Evolutionary conservation across 495 filamentous ascomycete species (phyloP).

Genomic region (Aspergillus avenaceus): DNA sequence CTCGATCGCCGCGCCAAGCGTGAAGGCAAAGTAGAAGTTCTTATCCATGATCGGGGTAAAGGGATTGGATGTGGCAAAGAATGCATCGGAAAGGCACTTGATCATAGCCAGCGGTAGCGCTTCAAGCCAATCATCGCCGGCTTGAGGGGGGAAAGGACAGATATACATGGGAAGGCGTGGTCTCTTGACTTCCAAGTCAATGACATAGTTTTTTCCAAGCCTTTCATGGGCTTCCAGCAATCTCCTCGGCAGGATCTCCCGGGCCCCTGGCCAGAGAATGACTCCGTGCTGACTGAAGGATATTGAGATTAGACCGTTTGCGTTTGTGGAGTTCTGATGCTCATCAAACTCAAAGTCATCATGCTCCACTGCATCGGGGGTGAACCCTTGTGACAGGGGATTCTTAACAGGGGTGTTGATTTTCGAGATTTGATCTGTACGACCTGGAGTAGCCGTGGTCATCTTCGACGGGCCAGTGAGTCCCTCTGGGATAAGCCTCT

Average conservation of each 20-base stretch:
- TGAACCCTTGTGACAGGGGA: conserved; percentile 21
- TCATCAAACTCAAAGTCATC: conserved; percentile 38
- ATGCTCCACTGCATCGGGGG: conserved; percentile 22
- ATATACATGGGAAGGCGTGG: conserved; percentile 39
- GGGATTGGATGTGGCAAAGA: conserved; percentile 42
- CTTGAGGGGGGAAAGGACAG: conserved; percentile 33
- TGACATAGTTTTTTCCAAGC: conserved; percentile 44
- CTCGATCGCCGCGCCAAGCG: conserved; percentile 40
- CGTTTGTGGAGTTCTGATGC: conserved; percentile 23
- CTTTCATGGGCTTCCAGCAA: conserved; percentile 33
- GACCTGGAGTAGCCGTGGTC: conserved; percentile 6
- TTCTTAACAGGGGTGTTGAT: conserved; percentile 4
- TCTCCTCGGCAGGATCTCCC: conserved; percentile 30
- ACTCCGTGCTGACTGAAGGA: conserved; percentile 49
- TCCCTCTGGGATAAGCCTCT: conserved; percentile 19
- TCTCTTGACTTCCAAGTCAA: conserved; percentile 39
- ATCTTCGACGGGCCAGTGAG: conserved; percentile 12
- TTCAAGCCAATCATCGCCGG: conserved; percentile 39
- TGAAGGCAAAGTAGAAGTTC: conserved; percentile 42
- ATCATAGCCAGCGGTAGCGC: conserved; percentile 37
- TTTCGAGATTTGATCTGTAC: conserved; percentile 13
- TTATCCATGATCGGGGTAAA: conserved; percentile 48
- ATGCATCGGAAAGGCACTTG: conserved; percentile 41
- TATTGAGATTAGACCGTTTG: conserved; percentile 35
- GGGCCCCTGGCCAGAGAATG: conserved; percentile 43